Conservation (phyloP, 2,329 filamentous ascomycete genomes). For the Trichothecium sympodiale region DNA sequence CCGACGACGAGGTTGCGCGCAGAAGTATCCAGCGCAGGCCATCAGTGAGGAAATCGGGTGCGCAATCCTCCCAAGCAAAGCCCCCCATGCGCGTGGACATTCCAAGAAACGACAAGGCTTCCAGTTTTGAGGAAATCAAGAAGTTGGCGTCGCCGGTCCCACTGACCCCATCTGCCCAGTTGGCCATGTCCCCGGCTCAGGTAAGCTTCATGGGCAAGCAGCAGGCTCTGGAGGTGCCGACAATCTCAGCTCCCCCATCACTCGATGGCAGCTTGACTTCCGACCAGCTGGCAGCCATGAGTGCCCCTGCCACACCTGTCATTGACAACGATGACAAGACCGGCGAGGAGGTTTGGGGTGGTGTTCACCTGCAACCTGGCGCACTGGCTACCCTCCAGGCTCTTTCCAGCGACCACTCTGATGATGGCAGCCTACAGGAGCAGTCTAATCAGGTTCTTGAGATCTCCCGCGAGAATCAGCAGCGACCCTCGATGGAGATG, state of each 20-base stretch:
- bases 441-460: constrained; percentile 32
- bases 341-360: constrained; percentile 55
- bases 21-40: constrained; percentile 19
- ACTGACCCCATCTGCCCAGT: constrained; percentile 52
- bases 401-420: constrained; percentile 51
- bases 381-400: constrained; percentile 73
- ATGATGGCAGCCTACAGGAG: constrained; percentile 54
- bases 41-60: constrained; percentile 14
- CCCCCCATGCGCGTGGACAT: constrained; percentile 39
- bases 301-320: constrained; percentile 75
- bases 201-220: constrained; percentile 58
- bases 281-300: constrained; percentile 74
- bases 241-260: constrained; percentile 72
- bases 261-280: constrained; percentile 82
- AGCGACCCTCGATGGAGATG: constrained; percentile 27
- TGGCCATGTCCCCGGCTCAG: constrained; percentile 66
- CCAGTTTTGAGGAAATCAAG: constrained; percentile 32
- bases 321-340: constrained; percentile 44
- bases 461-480: constrained; percentile 19
- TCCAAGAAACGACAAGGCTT: constrained; percentile 23
- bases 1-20: constrained; percentile 54
- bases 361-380: constrained; percentile 65
- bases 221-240: constrained; percentile 55
- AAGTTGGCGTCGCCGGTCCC: constrained; percentile 44
- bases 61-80: constrained; percentile 16